These are phyloP conservation scores for Lactifluus pinguis DNA, from an alignment of 768 basidiomycete genomes.

Conservation along the genomic window DNA sequence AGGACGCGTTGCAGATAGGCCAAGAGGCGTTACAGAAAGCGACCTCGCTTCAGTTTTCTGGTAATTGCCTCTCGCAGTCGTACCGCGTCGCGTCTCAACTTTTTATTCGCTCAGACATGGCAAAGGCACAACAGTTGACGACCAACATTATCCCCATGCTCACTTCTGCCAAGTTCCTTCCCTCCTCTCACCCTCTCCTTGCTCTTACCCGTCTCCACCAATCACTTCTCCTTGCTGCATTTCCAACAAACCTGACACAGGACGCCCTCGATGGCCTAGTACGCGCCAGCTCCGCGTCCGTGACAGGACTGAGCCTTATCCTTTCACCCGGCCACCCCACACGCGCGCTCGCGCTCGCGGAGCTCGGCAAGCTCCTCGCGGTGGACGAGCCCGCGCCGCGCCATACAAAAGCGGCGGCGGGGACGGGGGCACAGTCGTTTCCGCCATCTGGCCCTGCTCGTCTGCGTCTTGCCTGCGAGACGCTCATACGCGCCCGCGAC, in stretches of 20 bases:
- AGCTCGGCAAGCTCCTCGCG: constrained; percentile 72
- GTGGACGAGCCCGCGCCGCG: constrained; percentile 61
- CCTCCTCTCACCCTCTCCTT: constrained; percentile 70
- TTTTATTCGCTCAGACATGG: background rate
- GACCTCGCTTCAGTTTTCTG: constrained; percentile 45
- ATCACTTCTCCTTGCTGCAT: constrained; percentile 50
- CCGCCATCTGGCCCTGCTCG: constrained; percentile 62
- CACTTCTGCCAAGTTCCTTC: constrained; percentile 45
- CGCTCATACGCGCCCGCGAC: constrained; percentile 48
- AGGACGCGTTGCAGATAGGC: constrained; percentile 59
- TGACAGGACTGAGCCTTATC: constrained; percentile 43
- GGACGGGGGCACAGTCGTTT: constrained; percentile 28
- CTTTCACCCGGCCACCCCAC: constrained; percentile 66
- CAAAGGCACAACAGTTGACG: constrained; percentile 49
- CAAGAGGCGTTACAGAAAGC: constrained; percentile 73
- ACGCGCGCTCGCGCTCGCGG: constrained; percentile 63
- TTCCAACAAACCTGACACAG: constrained; percentile 35
- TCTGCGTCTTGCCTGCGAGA: constrained; percentile 55
- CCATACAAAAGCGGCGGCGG: background rate
- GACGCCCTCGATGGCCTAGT: constrained; percentile 56
- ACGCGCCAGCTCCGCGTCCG: constrained; percentile 44
- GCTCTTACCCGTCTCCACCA: constrained; percentile 64
- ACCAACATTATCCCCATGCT: constrained; percentile 60
- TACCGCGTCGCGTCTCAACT: background rate
- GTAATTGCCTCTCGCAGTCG: constrained; percentile 28